Conservation (phyloP, 129 eudicot species). For the Artemisia argyi region DNA sequence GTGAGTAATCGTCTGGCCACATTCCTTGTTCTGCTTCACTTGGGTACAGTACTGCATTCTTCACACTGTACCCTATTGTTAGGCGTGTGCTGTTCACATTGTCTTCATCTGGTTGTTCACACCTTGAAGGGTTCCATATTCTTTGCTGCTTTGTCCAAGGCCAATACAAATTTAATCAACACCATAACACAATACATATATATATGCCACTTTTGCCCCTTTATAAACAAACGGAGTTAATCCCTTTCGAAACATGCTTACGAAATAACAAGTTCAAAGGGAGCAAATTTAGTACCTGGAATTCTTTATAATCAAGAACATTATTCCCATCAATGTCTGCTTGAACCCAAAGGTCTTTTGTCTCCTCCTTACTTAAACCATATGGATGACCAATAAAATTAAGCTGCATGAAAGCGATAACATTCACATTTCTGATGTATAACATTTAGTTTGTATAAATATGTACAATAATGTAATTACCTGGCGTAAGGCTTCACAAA, state of each 20-base stretch:
- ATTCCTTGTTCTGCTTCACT: conserved; percentile 87
- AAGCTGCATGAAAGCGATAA: conserved; percentile 52
- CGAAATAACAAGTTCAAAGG: neutral
- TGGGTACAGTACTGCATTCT: conserved; percentile 82
- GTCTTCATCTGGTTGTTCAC: conserved; percentile 45
- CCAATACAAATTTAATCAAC: too few species aligned
- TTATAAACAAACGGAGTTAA: too few species aligned
- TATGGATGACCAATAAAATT: conserved; percentile 60
- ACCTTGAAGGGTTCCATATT: conserved; percentile 64
- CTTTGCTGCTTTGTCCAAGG: conserved; percentile 38
- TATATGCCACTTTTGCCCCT: too few species aligned
- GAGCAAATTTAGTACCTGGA: conserved; percentile 51
- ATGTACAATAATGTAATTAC: conserved; percentile 30
- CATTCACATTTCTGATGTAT: neutral
- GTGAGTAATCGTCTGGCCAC: conserved; percentile 97
- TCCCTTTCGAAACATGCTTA: neutral
- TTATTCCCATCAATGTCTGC: conserved; percentile 90
- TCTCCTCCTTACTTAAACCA: conserved; percentile 75
- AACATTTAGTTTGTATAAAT: too few species aligned
- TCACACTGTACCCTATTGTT: conserved; percentile 74
- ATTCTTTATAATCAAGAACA: conserved; percentile 69
- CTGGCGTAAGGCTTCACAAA: conserved; percentile 84
- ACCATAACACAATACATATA: too few species aligned
- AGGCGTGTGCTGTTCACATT: conserved; percentile 34
- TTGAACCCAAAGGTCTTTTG: conserved; percentile 82